Conservation (phyloP, 345 rosid species). For the Citropsis articulata region DNA sequence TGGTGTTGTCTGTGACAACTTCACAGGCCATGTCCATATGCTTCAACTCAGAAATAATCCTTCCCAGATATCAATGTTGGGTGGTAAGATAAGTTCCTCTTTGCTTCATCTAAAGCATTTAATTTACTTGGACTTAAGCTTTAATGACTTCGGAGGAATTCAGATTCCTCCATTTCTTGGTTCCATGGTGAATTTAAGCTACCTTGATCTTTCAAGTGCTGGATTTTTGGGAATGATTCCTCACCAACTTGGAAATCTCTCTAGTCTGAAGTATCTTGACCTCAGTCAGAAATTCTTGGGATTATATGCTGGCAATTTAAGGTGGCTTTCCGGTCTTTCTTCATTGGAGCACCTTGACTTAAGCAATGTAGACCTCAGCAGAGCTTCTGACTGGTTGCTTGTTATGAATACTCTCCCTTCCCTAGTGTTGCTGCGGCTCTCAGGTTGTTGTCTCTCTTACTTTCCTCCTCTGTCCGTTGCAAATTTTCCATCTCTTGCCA, state of each 20-base stretch:
- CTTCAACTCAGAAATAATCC: background rate
- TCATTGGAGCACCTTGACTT: background rate
- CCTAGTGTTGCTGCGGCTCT: background rate
- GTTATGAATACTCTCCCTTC: background rate
- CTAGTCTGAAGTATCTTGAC: no score
- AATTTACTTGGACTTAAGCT: no score
- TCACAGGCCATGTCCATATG: background rate
- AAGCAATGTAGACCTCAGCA: background rate
- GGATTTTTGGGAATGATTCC: no score
- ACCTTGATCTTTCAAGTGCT: no score
- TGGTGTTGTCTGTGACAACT: background rate
- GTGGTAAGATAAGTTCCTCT: background rate
- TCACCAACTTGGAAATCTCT: no score
- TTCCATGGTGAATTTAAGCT: no score
- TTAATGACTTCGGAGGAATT: no score
- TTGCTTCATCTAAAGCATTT: background rate
- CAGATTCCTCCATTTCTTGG: no score
- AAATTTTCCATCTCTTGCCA: background rate
- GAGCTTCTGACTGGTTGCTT: background rate
- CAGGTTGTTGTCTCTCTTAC: background rate
- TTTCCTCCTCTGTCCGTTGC: background rate
- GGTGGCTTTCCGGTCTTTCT: background rate
- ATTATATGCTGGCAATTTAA: no score
- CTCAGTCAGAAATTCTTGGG: no score
- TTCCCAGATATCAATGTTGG: background rate